Evolutionary conservation across 2,329 filamentous ascomycete species (phyloP).

Genomic region (Colletotrichum coccodes): DNA sequence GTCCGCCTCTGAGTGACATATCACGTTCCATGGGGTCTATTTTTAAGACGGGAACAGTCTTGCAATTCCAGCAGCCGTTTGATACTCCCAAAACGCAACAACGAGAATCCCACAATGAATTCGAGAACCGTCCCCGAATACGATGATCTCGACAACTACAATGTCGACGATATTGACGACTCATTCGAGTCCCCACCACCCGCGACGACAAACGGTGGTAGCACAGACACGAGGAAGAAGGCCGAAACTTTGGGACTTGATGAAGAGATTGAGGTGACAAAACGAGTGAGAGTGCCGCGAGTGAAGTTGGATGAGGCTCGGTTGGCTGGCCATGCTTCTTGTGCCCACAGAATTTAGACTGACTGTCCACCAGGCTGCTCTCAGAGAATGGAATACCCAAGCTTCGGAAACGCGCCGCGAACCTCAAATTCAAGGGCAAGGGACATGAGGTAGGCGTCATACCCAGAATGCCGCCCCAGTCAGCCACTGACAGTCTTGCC

Average conservation of each 20-base stretch:
- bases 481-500: not conserved
- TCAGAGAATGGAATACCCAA: slow-evolving; percentile 86
- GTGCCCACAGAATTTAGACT: not conserved
- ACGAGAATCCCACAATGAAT: not conserved
- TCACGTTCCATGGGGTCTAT: not conserved
- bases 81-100: not conserved
- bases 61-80: not conserved
- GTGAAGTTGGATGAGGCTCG: slow-evolving; percentile 89
- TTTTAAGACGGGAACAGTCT: not conserved
- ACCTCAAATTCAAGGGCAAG: slow-evolving; percentile 88
- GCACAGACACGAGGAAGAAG: slow-evolving; percentile 57
- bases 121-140: slow-evolving; percentile 53
- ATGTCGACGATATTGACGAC: slow-evolving; percentile 64
- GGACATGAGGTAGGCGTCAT: slow-evolving; percentile 79
- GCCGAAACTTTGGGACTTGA: slow-evolving; percentile 78
- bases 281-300: slow-evolving; percentile 75
- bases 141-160: slow-evolving; percentile 81
- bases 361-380: slow-evolving; percentile 69
- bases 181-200: slow-evolving; percentile 60
- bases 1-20: not conserved
- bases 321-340: slow-evolving; percentile 50
- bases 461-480: not conserved
- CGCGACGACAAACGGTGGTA: slow-evolving; percentile 43
- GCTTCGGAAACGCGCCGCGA: slow-evolving; percentile 76
- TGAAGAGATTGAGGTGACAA: slow-evolving; percentile 84